Percentiles rank a stretch among this genome's conserved stretches.
Evolutionary conservation across 768 basidiomycete genomes (phyloP).

Genomic region (Hygrophorus russula): DNA sequence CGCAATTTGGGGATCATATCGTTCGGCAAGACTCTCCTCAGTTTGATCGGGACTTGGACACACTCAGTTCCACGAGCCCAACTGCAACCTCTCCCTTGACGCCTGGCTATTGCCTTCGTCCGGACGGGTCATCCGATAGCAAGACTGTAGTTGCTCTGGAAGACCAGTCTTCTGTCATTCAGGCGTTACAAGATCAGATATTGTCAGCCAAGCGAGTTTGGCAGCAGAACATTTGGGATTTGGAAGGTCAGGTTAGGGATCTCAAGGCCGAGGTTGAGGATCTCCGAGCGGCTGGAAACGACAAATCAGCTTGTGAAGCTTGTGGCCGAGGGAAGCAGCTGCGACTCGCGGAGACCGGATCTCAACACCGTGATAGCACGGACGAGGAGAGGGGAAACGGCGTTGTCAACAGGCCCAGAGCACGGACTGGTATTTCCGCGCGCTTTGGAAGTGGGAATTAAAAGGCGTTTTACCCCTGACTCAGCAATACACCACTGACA

Average conservation of each 20-base stretch:
- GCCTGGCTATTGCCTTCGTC: slow-evolving; percentile 19
- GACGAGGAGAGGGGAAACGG: slow-evolving; percentile 18
- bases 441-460: slow-evolving; percentile 46
- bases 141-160: slow-evolving; percentile 16
- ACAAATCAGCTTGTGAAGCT: slow-evolving; percentile 36
- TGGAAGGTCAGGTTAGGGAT: slow-evolving; percentile 63
- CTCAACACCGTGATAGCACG: no score
- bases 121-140: slow-evolving; percentile 11
- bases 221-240: slow-evolving; percentile 66
- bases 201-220: slow-evolving; percentile 45
- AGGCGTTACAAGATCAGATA: slow-evolving; percentile 52
- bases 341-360: not conserved
- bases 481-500: not conserved
- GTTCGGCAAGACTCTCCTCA: slow-evolving; percentile 22
- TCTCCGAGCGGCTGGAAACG: slow-evolving; percentile 26
- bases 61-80: slow-evolving; percentile 39
- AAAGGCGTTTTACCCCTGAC: not conserved
- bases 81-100: slow-evolving; percentile 36
- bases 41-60: slow-evolving; percentile 30
- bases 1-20: slow-evolving; percentile 48
- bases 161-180: slow-evolving; percentile 35
- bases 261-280: slow-evolving; percentile 60
- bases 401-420: slow-evolving; percentile 54
- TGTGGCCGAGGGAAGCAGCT: slow-evolving; percentile 44
- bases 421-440: slow-evolving; percentile 51